phyloP scores from a whole-genome alignment of 345 rosid genomes.

The Linum trigynum region DNA sequence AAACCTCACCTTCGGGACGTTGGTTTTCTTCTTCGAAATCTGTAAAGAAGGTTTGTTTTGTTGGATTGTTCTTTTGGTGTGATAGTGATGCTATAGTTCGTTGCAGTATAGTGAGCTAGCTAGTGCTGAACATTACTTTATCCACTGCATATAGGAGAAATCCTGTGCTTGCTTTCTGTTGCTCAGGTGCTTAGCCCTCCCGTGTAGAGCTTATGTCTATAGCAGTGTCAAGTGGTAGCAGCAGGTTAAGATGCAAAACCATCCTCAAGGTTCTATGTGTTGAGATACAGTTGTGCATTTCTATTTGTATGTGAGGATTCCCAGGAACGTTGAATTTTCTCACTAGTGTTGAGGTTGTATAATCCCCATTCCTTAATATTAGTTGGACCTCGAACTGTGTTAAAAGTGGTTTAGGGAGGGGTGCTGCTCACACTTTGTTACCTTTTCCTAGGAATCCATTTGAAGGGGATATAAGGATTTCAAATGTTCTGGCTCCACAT shows the following conservation, averaged over 20 bases:
- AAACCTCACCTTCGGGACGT: conserved; percentile 40
- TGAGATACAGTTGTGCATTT: neutral
- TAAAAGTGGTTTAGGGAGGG: neutral
- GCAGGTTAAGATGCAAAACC: neutral
- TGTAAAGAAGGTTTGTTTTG: conserved; percentile 55
- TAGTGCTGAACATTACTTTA: neutral
- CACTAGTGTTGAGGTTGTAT: neutral
- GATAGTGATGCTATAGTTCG: conserved; percentile 1
- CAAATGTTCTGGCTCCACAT: neutral
- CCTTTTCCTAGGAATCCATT: neutral
- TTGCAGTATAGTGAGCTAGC: neutral
- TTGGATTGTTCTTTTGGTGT: neutral
- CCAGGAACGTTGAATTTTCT: neutral
- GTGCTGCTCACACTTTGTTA: neutral
- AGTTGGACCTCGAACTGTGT: neutral
- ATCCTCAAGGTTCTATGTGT: neutral
- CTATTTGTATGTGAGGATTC: neutral
- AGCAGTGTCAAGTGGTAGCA: neutral
- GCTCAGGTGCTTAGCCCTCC: neutral
- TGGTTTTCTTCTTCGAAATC: conserved; percentile 93
- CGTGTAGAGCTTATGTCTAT: neutral
- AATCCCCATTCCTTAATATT: neutral
- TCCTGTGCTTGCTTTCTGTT: neutral
- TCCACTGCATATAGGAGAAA: neutral
- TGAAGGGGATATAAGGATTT: neutral